A percentile compares a stretch with the other conserved stretches of the same genome.
phyloP scores from a whole-genome alignment of 73 alveolate species.

The Tetrahymena malaccensis region DNA sequence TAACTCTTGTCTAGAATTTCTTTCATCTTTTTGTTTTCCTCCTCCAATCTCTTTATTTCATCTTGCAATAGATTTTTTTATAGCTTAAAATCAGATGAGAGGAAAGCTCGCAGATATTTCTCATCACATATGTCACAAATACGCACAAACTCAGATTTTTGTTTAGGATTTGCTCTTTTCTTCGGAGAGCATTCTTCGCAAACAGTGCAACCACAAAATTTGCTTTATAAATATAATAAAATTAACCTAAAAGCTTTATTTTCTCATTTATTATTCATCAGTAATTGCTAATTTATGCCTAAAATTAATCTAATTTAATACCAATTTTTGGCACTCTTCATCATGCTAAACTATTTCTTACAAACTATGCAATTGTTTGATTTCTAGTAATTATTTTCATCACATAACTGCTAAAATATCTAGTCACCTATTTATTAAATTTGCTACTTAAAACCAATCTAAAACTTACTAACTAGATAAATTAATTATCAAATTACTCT shows the following conservation, averaged over 20 bases:
- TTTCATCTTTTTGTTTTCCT: not conserved
- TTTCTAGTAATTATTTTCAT: not conserved
- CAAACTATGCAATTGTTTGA: not conserved
- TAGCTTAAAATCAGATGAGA: not conserved
- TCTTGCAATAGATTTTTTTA: not conserved
- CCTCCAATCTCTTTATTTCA: not conserved
- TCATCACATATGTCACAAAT: constrained; percentile 35
- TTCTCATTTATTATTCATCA: not conserved
- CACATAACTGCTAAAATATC: not conserved
- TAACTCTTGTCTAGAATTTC: not conserved
- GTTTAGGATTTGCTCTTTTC: constrained; percentile 5
- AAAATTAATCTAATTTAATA: not conserved
- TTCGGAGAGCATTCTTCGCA: constrained; percentile 11
- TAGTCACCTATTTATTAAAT: not conserved
- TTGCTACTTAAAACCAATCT: not conserved
- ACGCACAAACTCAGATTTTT: constrained; percentile 6
- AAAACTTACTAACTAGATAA: not conserved
- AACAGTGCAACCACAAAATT: constrained; percentile 22
- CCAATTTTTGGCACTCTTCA: not conserved
- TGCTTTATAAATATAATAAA: not conserved
- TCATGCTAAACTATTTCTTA: not conserved
- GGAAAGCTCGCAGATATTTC: constrained; percentile 5
- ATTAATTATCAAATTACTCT: not conserved
- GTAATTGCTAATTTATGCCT: not conserved
- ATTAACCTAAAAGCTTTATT: not conserved